Base-by-base conservation (phyloP, 2,329 filamentous ascomycete species). In the Ascocoryne sarcoides region DNA sequence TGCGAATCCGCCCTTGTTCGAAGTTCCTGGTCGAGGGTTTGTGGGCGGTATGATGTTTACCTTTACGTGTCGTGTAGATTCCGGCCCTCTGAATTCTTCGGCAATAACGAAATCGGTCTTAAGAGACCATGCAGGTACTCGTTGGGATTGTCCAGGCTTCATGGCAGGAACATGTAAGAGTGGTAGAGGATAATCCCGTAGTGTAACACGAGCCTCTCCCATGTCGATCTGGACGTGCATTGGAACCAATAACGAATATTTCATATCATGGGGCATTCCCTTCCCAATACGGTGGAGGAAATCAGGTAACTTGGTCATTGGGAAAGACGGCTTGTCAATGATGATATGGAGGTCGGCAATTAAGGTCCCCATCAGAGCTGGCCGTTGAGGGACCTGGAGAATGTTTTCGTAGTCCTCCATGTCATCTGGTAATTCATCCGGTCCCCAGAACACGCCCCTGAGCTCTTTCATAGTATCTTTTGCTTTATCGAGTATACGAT, bases 271-370 rank as follows among this genome's bases (percentile, higher is more conserved):
- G 1, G 92, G 92, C 78, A 98, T 93, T 1, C 92, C 92, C 65
- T 98, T 98, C n/a, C 92, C 92, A 43, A 96, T 81, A 35, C 78
- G 76, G 57, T 95, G 75, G 18, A 98, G 67, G 58, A 94, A 98
- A 12, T 83, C 75, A 0, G 90, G 84, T 40, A 90, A 77, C 10
- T 95, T 80, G 2, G 76, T 70, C 44, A 94, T 67, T 0, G 88
- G 82, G 58, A 98, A 98, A 0, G 85, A 90, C 1, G 92, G 92
- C 60, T 95, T 95, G 62, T 96, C 92, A 44, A 98, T 71, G 21
- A 79, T 69, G 40, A 98, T 71, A 48, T 90, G 82, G 21, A 98
- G 68, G 58, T 98, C 90, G 45, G 80, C 87, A 50, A 96, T 79
- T 32, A 86, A 66, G 4, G 85, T 72, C 3, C 82, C 75, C 78